Conservation (phyloP, 2,329 filamentous ascomycete genomes). For the Fusarium sp. region DNA sequence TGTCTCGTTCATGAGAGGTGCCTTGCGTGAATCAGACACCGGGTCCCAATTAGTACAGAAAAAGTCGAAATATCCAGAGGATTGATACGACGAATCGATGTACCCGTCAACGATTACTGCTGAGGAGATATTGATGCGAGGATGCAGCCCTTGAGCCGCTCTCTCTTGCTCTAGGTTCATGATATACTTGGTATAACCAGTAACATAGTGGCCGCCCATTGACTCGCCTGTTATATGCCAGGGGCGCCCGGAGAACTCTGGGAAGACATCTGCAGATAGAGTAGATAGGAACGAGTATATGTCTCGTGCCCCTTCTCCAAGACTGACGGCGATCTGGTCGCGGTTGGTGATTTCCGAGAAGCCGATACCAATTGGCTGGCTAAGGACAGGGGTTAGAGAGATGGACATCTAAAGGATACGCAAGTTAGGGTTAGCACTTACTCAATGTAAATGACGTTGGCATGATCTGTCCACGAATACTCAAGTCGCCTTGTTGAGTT, state of each 20-base stretch:
- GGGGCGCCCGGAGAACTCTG: slow-evolving; percentile 10
- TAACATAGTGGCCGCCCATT: slow-evolving; percentile 36
- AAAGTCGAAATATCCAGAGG: slow-evolving; percentile 25
- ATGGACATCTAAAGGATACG: neutral
- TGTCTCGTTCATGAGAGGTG: slow-evolving; percentile 18
- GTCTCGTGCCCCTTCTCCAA: slow-evolving; percentile 23
- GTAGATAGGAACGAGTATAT: slow-evolving; percentile 15
- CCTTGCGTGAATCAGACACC: neutral
- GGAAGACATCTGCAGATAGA: slow-evolving; percentile 23
- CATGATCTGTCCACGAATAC: slow-evolving; percentile 28
- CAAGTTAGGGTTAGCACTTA: neutral
- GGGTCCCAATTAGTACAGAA: slow-evolving; percentile 27
- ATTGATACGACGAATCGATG: slow-evolving; percentile 20
- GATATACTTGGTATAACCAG: slow-evolving; percentile 26
- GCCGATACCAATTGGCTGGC: slow-evolving; percentile 30
- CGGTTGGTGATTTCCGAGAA: slow-evolving; percentile 32
- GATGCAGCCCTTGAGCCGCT: rapidly evolving
- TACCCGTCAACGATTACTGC: slow-evolving; percentile 31
- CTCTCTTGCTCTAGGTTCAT: slow-evolving; percentile 6
- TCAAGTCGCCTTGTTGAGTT: slow-evolving; percentile 19
- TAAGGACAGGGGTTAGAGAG: neutral
- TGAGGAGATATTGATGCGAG: slow-evolving; percentile 12
- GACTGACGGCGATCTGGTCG: slow-evolving; percentile 14
- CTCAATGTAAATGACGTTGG: slow-evolving; percentile 31
- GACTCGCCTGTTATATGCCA: slow-evolving; percentile 37